Percentiles rank a stretch among this genome's conserved stretches.
Conservation (phyloP, 177 flowering plant species). For the Vitis hybrid region DNA sequence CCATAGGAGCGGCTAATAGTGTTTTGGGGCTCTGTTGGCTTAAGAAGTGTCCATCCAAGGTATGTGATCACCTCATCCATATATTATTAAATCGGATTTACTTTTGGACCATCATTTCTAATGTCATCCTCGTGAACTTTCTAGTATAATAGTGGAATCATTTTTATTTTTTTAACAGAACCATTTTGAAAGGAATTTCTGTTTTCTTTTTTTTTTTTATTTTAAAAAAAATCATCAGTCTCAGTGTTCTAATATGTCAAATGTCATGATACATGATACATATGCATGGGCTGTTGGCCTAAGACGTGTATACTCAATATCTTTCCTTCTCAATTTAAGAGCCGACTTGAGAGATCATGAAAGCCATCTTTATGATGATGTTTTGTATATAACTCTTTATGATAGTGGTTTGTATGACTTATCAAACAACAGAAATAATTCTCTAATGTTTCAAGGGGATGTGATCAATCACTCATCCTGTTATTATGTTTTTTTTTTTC, state of each 20-base stretch:
- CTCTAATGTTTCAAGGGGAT: not conserved
- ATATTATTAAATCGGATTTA: not conserved
- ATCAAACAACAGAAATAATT: not conserved
- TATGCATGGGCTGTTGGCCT: not conserved
- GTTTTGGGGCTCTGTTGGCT: constrained; percentile 91
- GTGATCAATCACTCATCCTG: not conserved
- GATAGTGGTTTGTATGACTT: not conserved
- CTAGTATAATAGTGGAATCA: not conserved
- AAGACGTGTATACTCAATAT: not conserved
- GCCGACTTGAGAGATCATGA: not conserved
- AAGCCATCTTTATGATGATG: not conserved
- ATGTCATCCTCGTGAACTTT: not conserved
- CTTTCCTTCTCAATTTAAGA: not conserved
- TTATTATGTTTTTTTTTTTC: not conserved
- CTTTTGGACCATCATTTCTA: not conserved
- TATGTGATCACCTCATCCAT: constrained; percentile 22
- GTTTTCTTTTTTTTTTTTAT: not conserved
- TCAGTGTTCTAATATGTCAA: not conserved
- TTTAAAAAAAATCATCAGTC: not conserved
- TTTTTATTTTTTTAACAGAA: not conserved
- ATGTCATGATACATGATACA: not conserved
- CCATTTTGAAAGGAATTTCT: not conserved
- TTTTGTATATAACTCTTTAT: not conserved
- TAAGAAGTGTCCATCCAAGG: constrained; percentile 79
- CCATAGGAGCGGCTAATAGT: constrained; percentile 52